Base-by-base conservation (phyloP, 257 asterid species). In the Penstemon barbatus region DNA sequence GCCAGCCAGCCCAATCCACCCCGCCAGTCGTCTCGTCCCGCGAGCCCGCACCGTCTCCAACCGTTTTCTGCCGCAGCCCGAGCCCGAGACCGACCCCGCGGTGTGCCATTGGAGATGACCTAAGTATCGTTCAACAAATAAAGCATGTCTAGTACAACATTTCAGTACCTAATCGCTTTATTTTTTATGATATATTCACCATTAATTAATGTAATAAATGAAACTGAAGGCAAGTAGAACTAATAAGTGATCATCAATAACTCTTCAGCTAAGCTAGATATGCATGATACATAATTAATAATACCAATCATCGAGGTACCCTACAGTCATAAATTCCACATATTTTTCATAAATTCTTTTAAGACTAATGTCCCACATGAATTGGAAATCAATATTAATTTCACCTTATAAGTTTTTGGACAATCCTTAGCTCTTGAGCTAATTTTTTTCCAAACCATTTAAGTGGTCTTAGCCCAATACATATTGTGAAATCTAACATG, bases 161-260 rank as follows among this genome's bases (percentile, higher is more conserved):
- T 0, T 7, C n/a, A 55, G 60, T 9, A 7, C 11, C 1, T 0
- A 8, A 13, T 40, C 12, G 36, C 15, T 25, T 25, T 25, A 25
- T 44, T 68, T 3, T 36, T 19, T 40, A 42, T 43, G 54, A 54
- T 55, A 54, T 55, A 12, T 37, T 68, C 49, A 13, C 65, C 48
- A n/a, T n/a, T 46, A 12, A n/a, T n/a, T 46, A 12, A 44, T 46
- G n/a, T 13, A 57, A 56, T 68, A 57, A 68, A 68, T 68, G 58
- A 45, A 57, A 11, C 33, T 19, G 55, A 19, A 46, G n/a, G 64
- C 46, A 55, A 36, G 65, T 36, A 38, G 64, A 40, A 52, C 52
- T 1, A 37, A 25, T 45, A 66, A 53, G 71, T 13, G 50, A 25
- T 25, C 33, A 55, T 25, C 55, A 68, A 45, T 45, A 68, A 45